Evolutionary conservation across 2,329 filamentous ascomycete species (phyloP).

Genomic region (Knufia petricola): DNA sequence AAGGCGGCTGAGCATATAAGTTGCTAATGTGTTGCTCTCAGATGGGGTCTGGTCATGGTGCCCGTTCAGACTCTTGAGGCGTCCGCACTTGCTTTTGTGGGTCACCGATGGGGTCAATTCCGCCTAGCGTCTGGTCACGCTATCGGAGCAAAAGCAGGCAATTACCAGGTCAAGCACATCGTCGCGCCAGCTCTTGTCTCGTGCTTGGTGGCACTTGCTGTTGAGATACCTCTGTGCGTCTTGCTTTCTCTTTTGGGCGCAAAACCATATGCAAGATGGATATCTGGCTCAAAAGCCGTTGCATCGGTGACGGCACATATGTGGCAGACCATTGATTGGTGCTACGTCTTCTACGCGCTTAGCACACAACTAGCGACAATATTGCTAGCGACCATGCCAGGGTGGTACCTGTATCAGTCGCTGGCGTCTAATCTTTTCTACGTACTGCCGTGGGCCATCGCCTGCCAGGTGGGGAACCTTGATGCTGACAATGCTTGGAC

Average conservation of each 20-base stretch:
- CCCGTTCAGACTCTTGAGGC: constrained; percentile 59
- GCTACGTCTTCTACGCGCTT: constrained; percentile 60
- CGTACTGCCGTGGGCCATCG: constrained; percentile 62
- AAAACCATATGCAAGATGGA: constrained; percentile 51
- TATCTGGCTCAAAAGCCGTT: constrained; percentile 49
- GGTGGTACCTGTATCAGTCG: constrained; percentile 60
- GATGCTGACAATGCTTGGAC: constrained; percentile 52
- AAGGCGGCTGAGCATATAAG: too few species aligned
- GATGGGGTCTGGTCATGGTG: constrained; percentile 67
- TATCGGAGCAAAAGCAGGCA: constrained; percentile 24
- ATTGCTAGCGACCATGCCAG: constrained; percentile 52
- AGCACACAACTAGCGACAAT: constrained; percentile 57
- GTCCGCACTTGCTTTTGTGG: constrained; percentile 55
- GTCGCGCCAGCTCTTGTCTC: constrained; percentile 46
- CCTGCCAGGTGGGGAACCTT: constrained; percentile 39
- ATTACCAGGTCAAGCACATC: constrained; percentile 33
- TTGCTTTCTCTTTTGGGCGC: constrained; percentile 53
- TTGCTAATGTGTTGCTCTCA: too few species aligned
- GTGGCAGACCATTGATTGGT: constrained; percentile 56
- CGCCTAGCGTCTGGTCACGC: neutral
- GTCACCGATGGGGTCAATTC: constrained; percentile 52
- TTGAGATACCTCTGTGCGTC: constrained; percentile 56
- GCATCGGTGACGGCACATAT: constrained; percentile 54
- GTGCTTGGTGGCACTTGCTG: constrained; percentile 41
- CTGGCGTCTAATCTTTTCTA: constrained; percentile 58